Evolutionary conservation across 345 rosid genomes (phyloP), one percentile per base, ranked within the genome.

Genomic region (Acer yangbiense): DNA sequence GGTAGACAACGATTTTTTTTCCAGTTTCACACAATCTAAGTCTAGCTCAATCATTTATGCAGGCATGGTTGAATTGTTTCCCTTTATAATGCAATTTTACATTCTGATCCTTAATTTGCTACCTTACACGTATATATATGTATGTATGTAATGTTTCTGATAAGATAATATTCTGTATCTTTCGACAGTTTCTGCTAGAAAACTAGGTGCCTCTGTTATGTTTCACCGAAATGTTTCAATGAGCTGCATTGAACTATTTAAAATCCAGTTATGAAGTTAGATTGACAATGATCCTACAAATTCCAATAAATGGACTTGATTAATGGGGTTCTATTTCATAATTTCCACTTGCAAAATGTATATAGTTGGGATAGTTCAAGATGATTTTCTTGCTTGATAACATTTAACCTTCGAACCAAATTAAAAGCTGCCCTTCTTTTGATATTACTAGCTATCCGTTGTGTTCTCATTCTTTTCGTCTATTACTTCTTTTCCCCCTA

Each of bases 11-110:
- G 7, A 20, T 55, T 32, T 32, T 35, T 27, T 72, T 58, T 72
- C 32, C 32, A 74, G 58, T 74, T 73, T 73, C 50, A 46, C 6
- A 32, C 73, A 21, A 70, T 29, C 32, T 3, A 29, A 65, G 67
- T 27, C 39, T 35, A 75, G 18, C 54, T 20, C 67, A 16, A 57
- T 20, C 29, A 55, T 72, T 1, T 57, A 52, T 43, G 17, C 32
- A 0, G 27, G 54, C 18, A 41, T 60, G 66, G 35, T 55, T 71
- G 65, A n/a, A 14, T 44, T 35, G 4, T 12, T 60, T 60, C 20
- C n/a, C 11, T 58, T 58, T n/a, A 7, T 20, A 58, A 58, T 58
- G 10, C 21, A n/a, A 50, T 50, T 50, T 50, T 43, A 43, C 55
- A 50, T 50, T 50, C 55, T 50, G 55, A 50, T 50, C 55, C 18